A percentile compares a stretch with the other conserved stretches of the same genome.
These are phyloP conservation scores for Sergeia podlipaevii DNA, from an alignment of 208 protist species.

Conservation along the genomic window DNA sequence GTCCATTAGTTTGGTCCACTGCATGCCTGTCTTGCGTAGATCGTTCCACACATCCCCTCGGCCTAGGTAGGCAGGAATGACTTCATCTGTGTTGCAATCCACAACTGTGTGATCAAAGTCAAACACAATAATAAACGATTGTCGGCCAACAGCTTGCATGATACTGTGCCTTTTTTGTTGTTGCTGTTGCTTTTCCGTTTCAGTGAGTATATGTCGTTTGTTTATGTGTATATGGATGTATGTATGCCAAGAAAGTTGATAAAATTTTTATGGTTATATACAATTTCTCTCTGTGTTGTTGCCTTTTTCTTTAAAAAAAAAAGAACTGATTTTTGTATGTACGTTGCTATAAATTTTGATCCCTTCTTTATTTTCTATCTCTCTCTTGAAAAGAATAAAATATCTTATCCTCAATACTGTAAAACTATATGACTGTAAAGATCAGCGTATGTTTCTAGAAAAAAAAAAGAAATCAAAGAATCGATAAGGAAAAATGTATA, in stretches of 20 bases:
- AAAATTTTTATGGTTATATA: neutral
- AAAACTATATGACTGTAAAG: neutral
- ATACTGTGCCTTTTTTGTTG: neutral
- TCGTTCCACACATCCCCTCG: slow-evolving; percentile 23
- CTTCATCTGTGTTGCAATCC: slow-evolving; percentile 84
- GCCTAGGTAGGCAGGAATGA: slow-evolving; percentile 55
- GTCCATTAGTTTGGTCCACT: slow-evolving; percentile 82
- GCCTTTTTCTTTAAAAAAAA: slow-evolving; percentile 9
- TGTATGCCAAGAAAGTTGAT: neutral
- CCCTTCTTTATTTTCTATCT: no score
- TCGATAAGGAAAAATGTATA: neutral
- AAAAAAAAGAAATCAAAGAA: slow-evolving; percentile 1
- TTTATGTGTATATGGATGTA: neutral
- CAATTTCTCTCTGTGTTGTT: slow-evolving; percentile 3
- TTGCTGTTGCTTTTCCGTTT: slow-evolving; percentile 1
- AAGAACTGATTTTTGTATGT: no score
- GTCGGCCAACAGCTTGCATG: slow-evolving; percentile 45
- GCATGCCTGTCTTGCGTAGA: slow-evolving; percentile 35
- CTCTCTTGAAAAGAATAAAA: no score
- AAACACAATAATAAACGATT: slow-evolving; percentile 88
- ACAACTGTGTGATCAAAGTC: slow-evolving; percentile 90
- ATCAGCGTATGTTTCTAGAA: neutral
- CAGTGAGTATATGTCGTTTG: neutral
- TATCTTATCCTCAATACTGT: no score
- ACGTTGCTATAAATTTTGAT: no score